Percentiles rank a stretch among this genome's conserved stretches.
These are phyloP conservation scores for Cylindrotheca closterium DNA, from an alignment of 108 stramenopile genomes.

Conservation along the genomic window DNA sequence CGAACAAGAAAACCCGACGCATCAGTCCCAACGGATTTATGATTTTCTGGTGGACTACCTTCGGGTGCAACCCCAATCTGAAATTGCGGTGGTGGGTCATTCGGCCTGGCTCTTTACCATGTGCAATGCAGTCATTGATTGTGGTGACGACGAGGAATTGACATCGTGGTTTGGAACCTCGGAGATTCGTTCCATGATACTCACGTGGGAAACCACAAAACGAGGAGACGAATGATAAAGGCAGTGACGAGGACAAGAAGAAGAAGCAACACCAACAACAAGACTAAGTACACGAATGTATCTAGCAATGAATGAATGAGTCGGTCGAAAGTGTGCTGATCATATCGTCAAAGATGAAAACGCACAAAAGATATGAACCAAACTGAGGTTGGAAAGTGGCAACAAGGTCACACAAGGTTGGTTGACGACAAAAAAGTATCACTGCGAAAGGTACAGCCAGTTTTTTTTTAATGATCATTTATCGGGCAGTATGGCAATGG, in stretches of 20 bases:
- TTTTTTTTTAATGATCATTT: no score
- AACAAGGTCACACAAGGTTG: no score
- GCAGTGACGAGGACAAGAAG: conserved; percentile 1
- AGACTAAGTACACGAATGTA: no score
- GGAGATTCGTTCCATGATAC: conserved; percentile 51
- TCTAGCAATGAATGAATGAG: no score
- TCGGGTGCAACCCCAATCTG: conserved; percentile 40
- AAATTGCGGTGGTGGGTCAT: conserved; percentile 65
- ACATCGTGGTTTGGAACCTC: conserved; percentile 55
- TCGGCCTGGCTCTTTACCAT: conserved; percentile 59
- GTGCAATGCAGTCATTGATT: conserved; percentile 58
- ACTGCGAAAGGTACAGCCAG: no score
- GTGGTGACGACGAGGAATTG: conserved; percentile 15
- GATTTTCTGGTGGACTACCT: conserved; percentile 54
- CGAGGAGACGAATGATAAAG: neutral
- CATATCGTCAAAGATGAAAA: no score
- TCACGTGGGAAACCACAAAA: conserved; percentile 20
- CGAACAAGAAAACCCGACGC: conserved; percentile 34
- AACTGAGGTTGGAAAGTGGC: conserved; percentile 17
- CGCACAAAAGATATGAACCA: no score
- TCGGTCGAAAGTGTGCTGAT: no score
- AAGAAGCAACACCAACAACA: neutral
- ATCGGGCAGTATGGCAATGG: no score
- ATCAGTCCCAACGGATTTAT: conserved; percentile 51
- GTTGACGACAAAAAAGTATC: no score